phyloP scores from a whole-genome alignment of 2,329 filamentous ascomycete species.

The Neurospora crassa region DNA sequence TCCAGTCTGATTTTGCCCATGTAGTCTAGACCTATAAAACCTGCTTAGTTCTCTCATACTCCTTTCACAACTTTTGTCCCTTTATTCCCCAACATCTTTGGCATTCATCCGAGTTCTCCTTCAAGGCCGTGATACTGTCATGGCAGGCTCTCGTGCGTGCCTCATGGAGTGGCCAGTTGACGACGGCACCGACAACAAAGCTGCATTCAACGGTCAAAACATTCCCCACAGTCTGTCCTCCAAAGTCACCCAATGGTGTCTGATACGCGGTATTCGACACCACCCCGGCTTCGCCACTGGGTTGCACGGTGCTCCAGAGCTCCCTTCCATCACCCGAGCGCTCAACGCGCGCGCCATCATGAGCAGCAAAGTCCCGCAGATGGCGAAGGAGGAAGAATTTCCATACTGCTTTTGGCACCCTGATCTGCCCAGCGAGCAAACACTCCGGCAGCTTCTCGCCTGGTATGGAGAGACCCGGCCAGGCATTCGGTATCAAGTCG shows the following conservation, averaged over 20 bases:
- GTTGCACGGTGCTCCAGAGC: background rate
- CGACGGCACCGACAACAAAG: background rate
- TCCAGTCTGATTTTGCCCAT: too few relatives aligned
- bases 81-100: too few relatives aligned
- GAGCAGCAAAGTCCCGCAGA: slow-evolving; percentile 9
- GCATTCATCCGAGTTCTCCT: background rate
- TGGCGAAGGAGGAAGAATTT: slow-evolving; percentile 4
- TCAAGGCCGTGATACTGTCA: background rate
- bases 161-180: background rate
- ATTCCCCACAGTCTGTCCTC: background rate
- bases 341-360: slow-evolving; percentile 10
- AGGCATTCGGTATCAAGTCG: slow-evolving; percentile 23
- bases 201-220: background rate
- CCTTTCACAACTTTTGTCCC: background rate
- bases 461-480: background rate
- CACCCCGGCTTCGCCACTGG: slow-evolving; percentile 2
- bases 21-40: too few relatives aligned
- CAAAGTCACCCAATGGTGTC: background rate
- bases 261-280: slow-evolving; percentile 4
- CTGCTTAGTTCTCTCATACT: too few relatives aligned
- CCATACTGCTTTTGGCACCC: slow-evolving; percentile 12
- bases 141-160: background rate
- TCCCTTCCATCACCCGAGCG: slow-evolving; percentile 2
- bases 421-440: slow-evolving; percentile 5
- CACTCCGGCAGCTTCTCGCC: background rate